Evolutionary conservation across 2,329 filamentous ascomycete genomes (phyloP).

Genomic region (Fusarium kyushuense): DNA sequence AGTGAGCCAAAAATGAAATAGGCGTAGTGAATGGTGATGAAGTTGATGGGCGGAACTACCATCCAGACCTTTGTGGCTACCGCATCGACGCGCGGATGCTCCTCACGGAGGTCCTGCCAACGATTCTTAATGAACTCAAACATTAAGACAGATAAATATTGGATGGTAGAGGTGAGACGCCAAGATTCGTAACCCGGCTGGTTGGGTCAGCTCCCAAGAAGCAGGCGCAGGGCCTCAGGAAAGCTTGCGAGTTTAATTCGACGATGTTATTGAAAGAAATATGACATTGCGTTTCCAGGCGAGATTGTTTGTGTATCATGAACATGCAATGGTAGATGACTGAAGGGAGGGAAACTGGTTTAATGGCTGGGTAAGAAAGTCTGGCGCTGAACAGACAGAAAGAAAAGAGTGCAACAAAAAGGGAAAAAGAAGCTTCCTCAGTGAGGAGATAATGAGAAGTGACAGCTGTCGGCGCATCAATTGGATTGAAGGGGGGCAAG

Average conservation of each 20-base stretch:
- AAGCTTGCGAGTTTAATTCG: conserved; percentile 7
- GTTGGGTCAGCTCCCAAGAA: conserved; percentile 25
- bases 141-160: conserved; percentile 31
- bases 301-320: background rate
- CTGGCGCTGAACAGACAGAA: background rate
- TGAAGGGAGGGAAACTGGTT: conserved; percentile 1
- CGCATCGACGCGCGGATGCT: conserved; percentile 35
- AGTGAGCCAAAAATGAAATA: conserved; percentile 72
- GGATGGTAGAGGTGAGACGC: conserved; percentile 19
- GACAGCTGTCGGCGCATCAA: conserved; percentile 33
- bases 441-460: conserved; percentile 5
- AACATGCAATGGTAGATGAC: background rate
- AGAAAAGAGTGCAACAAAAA: background rate
- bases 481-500: conserved; percentile 1
- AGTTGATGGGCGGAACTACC: conserved; percentile 63
- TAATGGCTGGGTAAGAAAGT: background rate
- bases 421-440: background rate
- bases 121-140: conserved; percentile 32
- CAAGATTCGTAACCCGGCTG: conserved; percentile 21
- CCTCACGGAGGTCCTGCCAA: conserved; percentile 41
- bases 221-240: conserved; percentile 16
- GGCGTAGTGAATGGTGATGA: conserved; percentile 73
- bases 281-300: conserved; percentile 30
- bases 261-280: conserved; percentile 28
- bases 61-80: conserved; percentile 5